Conservation (phyloP, 148 eudicot genomes). For the Camellia granthamiana region DNA sequence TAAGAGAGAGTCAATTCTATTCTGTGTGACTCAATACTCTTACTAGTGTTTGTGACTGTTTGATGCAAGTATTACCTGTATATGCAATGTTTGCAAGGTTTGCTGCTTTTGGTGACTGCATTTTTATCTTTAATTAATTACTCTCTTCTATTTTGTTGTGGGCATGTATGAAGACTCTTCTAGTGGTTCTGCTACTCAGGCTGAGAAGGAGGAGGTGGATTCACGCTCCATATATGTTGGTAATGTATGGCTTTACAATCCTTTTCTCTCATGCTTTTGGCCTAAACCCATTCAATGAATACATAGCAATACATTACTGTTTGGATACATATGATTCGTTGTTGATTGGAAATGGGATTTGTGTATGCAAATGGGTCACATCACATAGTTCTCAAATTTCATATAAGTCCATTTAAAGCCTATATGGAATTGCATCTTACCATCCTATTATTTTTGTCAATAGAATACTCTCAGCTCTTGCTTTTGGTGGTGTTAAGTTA, state of each 20-base stretch:
- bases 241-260: slow-evolving; percentile 23
- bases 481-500: not conserved
- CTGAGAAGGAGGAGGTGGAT: slow-evolving; percentile 37
- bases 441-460: not conserved
- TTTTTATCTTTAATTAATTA: not conserved
- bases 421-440: not conserved
- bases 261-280: not conserved
- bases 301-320: not conserved
- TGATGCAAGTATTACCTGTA: not conserved
- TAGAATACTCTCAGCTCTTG: not conserved
- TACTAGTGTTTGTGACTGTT: not conserved
- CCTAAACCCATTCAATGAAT: not conserved
- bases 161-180: slow-evolving; percentile 30
- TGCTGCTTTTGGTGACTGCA: not conserved
- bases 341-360: not conserved
- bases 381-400: too few relatives aligned
- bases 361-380: not conserved
- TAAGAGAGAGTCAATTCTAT: too few relatives aligned
- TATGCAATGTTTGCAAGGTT: slow-evolving; percentile 1
- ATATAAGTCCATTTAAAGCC: too few relatives aligned
- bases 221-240: slow-evolving; percentile 33
- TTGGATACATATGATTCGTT: not conserved
- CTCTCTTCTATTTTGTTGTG: not conserved
- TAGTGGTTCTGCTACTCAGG: slow-evolving; percentile 34
- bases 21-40: too few relatives aligned